Percentiles rank a stretch among this genome's conserved stretches.
Conservation (phyloP, 495 filamentous ascomycete genomes). For the Parathielavia hyrcaniae region DNA sequence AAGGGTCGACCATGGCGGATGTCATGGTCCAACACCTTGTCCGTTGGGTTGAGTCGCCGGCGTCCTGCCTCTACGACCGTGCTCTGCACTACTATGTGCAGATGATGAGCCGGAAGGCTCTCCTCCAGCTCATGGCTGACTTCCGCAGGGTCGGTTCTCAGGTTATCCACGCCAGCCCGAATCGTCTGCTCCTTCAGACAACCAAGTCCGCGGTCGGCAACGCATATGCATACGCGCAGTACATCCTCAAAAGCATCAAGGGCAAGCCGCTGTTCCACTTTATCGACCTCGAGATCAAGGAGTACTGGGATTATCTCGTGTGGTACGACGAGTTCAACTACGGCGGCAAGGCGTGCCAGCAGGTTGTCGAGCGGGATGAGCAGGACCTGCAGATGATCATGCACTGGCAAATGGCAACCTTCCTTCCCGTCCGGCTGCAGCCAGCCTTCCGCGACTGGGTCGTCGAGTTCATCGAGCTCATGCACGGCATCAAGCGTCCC, state of each 20-base stretch:
- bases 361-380: slow-evolving; percentile 73
- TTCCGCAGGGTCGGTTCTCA: slow-evolving; percentile 94
- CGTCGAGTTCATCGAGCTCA: slow-evolving; percentile 89
- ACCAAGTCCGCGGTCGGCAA: slow-evolving; percentile 96
- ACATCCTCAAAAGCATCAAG: slow-evolving; percentile 93
- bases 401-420: slow-evolving; percentile 94
- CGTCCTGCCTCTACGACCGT: slow-evolving; percentile 90
- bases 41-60: slow-evolving; percentile 88
- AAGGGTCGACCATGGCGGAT: slow-evolving; percentile 87
- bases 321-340: slow-evolving; percentile 99
- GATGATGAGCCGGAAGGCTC: slow-evolving; percentile 94
- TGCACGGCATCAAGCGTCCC: slow-evolving; percentile 77
- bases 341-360: slow-evolving; percentile 82
- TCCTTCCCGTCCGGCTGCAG: slow-evolving; percentile 75
- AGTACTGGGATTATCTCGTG: slow-evolving; percentile 99
- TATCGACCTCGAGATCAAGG: slow-evolving; percentile 93
- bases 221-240: slow-evolving; percentile 92
- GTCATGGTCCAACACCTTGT: slow-evolving; percentile 97
- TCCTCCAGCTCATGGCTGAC: slow-evolving; percentile 94
- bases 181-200: slow-evolving; percentile 86
- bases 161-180: slow-evolving; percentile 82
- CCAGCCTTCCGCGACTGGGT: slow-evolving; percentile 86
- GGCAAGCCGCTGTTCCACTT: slow-evolving; percentile 94
- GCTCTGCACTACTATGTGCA: slow-evolving; percentile 97
- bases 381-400: slow-evolving; percentile 90